A percentile compares a stretch with the other conserved stretches of the same genome.
Conservation (phyloP, 2,329 filamentous ascomycete species). For the Trichoderma sp. region DNA sequence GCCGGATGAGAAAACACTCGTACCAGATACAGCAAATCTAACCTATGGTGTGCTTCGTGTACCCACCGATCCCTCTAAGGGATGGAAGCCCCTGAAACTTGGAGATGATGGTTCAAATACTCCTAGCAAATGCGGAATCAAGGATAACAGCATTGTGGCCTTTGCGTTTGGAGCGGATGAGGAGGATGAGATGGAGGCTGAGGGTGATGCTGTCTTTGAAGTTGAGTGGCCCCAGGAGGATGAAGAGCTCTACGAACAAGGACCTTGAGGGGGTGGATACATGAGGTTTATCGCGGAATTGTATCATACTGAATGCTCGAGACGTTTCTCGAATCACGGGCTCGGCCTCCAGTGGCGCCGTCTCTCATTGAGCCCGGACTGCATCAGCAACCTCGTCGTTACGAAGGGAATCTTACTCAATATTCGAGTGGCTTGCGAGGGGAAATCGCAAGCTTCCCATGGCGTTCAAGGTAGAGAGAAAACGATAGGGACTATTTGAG, state of each 20-base stretch:
- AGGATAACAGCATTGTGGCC: conserved; percentile 48
- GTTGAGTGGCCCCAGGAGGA: conserved; percentile 48
- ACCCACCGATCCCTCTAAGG: conserved; percentile 43
- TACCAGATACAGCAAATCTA: conserved; percentile 43
- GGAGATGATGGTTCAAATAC: conserved; percentile 37
- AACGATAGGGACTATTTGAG: neutral
- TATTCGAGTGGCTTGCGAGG: neutral
- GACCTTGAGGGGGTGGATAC: neutral
- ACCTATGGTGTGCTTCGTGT: conserved; percentile 47
- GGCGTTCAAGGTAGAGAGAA: neutral
- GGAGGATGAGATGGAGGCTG: conserved; percentile 32
- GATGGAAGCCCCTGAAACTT: conserved; percentile 49
- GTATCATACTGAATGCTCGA: neutral
- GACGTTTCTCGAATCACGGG: neutral
- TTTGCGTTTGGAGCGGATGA: conserved; percentile 46
- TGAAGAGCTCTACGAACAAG: conserved; percentile 34
- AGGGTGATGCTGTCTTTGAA: conserved; percentile 35
- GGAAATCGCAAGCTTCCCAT: neutral
- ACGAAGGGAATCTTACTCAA: neutral
- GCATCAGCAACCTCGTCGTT: neutral
- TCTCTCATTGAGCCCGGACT: neutral
- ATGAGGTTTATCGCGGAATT: neutral
- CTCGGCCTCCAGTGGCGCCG: neutral
- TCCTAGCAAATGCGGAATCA: conserved; percentile 42
- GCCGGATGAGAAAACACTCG: conserved; percentile 32